Conservation (phyloP, 1,284 basidiomycete species). For the Trichosporon sp. region DNA sequence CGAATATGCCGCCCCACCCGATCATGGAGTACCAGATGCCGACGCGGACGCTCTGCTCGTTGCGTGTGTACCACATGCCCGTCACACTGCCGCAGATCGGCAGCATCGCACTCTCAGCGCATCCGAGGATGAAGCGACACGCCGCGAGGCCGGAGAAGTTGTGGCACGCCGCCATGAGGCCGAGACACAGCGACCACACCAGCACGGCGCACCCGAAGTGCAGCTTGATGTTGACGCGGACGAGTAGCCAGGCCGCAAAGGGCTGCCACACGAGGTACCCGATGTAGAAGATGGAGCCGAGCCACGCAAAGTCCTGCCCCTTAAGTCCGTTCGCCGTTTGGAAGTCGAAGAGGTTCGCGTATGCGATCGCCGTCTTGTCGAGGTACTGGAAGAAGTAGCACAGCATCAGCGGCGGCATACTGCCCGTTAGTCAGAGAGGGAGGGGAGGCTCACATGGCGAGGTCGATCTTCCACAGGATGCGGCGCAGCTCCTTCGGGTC, state of each 20-base stretch:
- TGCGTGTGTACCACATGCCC: conserved; percentile 47
- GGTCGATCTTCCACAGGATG: conserved; percentile 13
- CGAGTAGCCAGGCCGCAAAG: conserved; percentile 39
- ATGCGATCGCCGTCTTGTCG: conserved; percentile 42
- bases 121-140: conserved; percentile 40
- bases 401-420: conserved; percentile 5
- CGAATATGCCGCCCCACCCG: conserved; percentile 28
- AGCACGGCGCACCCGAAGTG: conserved; percentile 40
- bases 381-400: conserved; percentile 42
- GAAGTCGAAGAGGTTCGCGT: conserved; percentile 39
- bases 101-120: conserved; percentile 10
- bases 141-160: conserved; percentile 35
- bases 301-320: conserved; percentile 39
- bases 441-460: not conserved
- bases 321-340: conserved; percentile 8
- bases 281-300: conserved; percentile 44
- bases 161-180: conserved; percentile 36
- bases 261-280: conserved; percentile 30
- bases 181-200: conserved; percentile 35
- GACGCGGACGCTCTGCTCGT: conserved; percentile 41
- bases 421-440: not conserved
- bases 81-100: conserved; percentile 29
- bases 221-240: conserved; percentile 39
- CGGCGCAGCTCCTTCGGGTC: not conserved
- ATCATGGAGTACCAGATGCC: conserved; percentile 40